These are phyloP conservation scores for Diplodia sapinea DNA, from an alignment of 2,329 filamentous ascomycete species.

Conservation along the genomic window DNA sequence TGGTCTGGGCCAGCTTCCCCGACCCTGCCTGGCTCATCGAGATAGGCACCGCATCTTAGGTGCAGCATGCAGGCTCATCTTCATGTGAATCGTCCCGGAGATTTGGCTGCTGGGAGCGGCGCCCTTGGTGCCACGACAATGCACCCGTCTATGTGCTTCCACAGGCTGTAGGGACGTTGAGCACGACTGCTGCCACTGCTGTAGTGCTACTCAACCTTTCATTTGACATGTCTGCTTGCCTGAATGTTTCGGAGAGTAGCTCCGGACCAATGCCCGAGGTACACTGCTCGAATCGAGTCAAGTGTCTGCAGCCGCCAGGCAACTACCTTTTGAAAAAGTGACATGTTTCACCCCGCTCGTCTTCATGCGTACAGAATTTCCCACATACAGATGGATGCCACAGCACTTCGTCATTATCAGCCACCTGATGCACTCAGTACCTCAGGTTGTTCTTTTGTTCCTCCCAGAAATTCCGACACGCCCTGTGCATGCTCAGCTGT, in stretches of 20 bases:
- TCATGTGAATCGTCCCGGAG: conserved; percentile 24
- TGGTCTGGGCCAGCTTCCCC: neutral
- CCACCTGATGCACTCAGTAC: conserved; percentile 12
- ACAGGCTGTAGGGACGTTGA: neutral
- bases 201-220: neutral
- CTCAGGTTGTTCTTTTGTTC: conserved; percentile 73
- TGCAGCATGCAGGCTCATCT: conserved; percentile 4
- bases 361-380: conserved; percentile 8
- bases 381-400: conserved; percentile 4
- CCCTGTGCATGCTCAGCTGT: conserved; percentile 69
- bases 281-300: neutral
- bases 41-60: conserved; percentile 4
- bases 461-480: conserved; percentile 85
- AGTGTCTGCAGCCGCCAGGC: neutral
- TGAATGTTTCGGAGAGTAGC: neutral
- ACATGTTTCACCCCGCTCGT: neutral
- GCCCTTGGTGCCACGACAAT: conserved; percentile 14
- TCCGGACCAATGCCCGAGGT: neutral
- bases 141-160: no score
- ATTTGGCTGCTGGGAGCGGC: neutral
- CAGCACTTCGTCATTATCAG: neutral
- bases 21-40: neutral
- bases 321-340: neutral
- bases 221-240: conserved; percentile 9
- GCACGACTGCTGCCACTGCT: conserved; percentile 10